These are phyloP conservation scores for Coleophoma crateriformis DNA, from an alignment of 2,329 filamentous ascomycete genomes.

Conservation along the genomic window DNA sequence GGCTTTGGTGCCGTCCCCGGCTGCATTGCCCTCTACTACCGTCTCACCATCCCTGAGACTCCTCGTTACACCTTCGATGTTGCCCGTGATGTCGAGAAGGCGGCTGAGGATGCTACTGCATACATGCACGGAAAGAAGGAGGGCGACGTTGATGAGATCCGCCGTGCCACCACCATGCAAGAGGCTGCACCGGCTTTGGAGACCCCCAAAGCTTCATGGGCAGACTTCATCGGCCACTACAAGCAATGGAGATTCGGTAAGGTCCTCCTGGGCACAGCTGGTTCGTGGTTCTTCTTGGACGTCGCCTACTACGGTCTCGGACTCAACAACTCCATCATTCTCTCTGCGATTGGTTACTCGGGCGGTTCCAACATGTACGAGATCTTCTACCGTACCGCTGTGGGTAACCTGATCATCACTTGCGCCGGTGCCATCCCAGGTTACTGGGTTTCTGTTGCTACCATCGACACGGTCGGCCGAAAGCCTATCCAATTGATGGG, in stretches of 20 bases:
- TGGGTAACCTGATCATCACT: slow-evolving; percentile 71
- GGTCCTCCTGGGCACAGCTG: slow-evolving; percentile 71
- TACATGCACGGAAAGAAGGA: slow-evolving; percentile 63
- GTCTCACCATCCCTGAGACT: slow-evolving; percentile 80
- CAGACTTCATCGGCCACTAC: slow-evolving; percentile 68
- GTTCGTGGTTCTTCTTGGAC: slow-evolving; percentile 74
- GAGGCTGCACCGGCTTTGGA: slow-evolving; percentile 49
- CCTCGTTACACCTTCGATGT: slow-evolving; percentile 86
- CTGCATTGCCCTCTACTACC: slow-evolving; percentile 77
- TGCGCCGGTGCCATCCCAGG: slow-evolving; percentile 76
- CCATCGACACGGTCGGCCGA: slow-evolving; percentile 68
- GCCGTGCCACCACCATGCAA: slow-evolving; percentile 50
- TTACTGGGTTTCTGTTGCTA: slow-evolving; percentile 71
- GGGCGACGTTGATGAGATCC: slow-evolving; percentile 60
- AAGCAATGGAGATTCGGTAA: slow-evolving; percentile 64
- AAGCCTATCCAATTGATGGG: slow-evolving; percentile 67
- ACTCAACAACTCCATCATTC: slow-evolving; percentile 67
- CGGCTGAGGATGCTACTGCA: slow-evolving; percentile 65
- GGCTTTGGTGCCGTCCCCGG: slow-evolving; percentile 77
- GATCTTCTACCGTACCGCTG: slow-evolving; percentile 65
- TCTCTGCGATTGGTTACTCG: slow-evolving; percentile 66
- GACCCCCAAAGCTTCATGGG: slow-evolving; percentile 64
- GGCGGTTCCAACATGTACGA: slow-evolving; percentile 58
- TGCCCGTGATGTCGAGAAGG: slow-evolving; percentile 68
- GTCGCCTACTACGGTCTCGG: slow-evolving; percentile 62